Evolutionary conservation across 352 stramenopile genomes (phyloP).

Genomic region (Pythium scleroteichum): DNA sequence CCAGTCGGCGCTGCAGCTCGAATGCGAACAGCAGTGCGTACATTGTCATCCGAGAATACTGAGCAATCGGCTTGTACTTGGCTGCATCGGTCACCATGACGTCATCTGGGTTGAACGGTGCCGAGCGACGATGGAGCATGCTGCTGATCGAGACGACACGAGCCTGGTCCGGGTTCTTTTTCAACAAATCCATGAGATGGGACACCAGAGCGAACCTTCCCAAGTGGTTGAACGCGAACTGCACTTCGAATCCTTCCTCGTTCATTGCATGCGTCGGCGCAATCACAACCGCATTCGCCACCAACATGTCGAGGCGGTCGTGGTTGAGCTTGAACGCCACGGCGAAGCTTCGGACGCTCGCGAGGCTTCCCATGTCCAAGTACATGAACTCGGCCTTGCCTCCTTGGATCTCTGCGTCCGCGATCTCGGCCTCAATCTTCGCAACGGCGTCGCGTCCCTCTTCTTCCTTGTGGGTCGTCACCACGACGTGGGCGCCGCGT

Average conservation of each 20-base stretch:
- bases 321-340: slow-evolving; percentile 13
- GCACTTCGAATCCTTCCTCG: slow-evolving; percentile 23
- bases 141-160: slow-evolving; percentile 63
- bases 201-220: slow-evolving; percentile 28
- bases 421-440: slow-evolving; percentile 6
- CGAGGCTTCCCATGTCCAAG: slow-evolving; percentile 16
- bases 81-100: slow-evolving; percentile 36
- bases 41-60: slow-evolving; percentile 45
- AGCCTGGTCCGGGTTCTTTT: slow-evolving; percentile 23
- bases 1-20: slow-evolving; percentile 36
- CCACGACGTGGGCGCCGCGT: slow-evolving; percentile 47
- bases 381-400: slow-evolving; percentile 20
- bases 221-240: slow-evolving; percentile 36
- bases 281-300: slow-evolving; percentile 34
- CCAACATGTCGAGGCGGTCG: slow-evolving; percentile 25
- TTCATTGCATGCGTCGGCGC: slow-evolving; percentile 18
- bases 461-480: slow-evolving; percentile 40
- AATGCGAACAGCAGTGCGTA: slow-evolving; percentile 45
- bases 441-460: slow-evolving; percentile 7
- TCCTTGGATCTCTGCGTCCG: neutral
- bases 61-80: slow-evolving; percentile 34
- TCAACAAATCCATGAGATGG: slow-evolving; percentile 77
- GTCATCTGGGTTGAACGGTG: slow-evolving; percentile 36
- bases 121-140: slow-evolving; percentile 39
- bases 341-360: slow-evolving; percentile 17